Conservation (phyloP, 2,329 filamentous ascomycete species). For the Bipolaris sorokiniana region DNA sequence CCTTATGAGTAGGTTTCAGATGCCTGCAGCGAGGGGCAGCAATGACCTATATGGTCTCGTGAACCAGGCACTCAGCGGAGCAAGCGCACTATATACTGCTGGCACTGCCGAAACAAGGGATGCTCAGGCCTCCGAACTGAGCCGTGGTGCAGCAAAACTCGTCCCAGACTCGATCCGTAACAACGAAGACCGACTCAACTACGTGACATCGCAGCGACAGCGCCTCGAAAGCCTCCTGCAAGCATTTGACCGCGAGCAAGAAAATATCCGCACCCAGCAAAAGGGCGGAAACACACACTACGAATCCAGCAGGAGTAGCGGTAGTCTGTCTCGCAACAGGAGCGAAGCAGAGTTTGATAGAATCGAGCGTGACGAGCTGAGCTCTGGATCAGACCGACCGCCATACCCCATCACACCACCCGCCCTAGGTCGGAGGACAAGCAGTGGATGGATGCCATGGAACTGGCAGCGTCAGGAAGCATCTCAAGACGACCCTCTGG, state of each 20-base stretch:
- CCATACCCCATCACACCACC: slow-evolving; percentile 46
- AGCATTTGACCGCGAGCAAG: slow-evolving; percentile 80
- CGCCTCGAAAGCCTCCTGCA: slow-evolving; percentile 74
- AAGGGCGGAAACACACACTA: slow-evolving; percentile 55
- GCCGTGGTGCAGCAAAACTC: slow-evolving; percentile 63
- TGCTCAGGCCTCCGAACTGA: slow-evolving; percentile 58
- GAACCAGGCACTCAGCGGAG: slow-evolving; percentile 72
- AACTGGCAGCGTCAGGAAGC: slow-evolving; percentile 49
- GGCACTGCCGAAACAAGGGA: slow-evolving; percentile 38
- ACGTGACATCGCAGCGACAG: slow-evolving; percentile 80
- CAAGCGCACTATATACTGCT: slow-evolving; percentile 56
- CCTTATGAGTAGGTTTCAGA: slow-evolving; percentile 83
- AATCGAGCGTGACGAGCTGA: slow-evolving; percentile 72
- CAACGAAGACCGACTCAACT: slow-evolving; percentile 71
- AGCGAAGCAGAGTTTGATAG: slow-evolving; percentile 91
- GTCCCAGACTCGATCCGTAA: slow-evolving; percentile 72
- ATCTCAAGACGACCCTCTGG: slow-evolving; percentile 40
- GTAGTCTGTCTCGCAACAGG: slow-evolving; percentile 74
- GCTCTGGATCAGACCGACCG: slow-evolving; percentile 54
- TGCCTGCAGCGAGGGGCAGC: slow-evolving; percentile 71
- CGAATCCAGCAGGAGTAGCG: slow-evolving; percentile 40
- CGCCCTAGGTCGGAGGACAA: slow-evolving; percentile 36
- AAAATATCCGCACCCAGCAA: slow-evolving; percentile 56
- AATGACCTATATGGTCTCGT: slow-evolving; percentile 80
- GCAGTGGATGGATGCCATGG: slow-evolving; percentile 59